phyloP scores from a whole-genome alignment of 148 eudicot species.

The Suaeda aralocaspica region DNA sequence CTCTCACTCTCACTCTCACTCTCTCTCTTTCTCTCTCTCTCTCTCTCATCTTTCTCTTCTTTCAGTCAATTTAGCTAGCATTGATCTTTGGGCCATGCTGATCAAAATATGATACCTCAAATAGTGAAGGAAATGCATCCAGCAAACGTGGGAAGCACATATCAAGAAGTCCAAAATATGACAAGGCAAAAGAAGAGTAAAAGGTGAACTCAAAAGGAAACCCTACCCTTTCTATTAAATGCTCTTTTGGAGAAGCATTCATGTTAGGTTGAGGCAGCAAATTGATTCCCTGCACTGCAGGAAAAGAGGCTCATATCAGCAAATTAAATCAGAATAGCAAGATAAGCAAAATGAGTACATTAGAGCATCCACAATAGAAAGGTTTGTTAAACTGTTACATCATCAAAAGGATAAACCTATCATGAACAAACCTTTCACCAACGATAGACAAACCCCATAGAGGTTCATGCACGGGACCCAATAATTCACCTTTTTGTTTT shows the following conservation, averaged over 20 bases:
- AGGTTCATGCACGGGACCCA: too few relatives aligned
- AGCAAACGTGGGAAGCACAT: not conserved
- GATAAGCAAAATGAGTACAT: too few relatives aligned
- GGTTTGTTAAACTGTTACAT: too few relatives aligned
- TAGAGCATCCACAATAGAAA: too few relatives aligned
- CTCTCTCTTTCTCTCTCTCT: too few relatives aligned
- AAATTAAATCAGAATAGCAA: not conserved
- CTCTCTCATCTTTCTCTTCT: not conserved
- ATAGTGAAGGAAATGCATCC: not conserved
- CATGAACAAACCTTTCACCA: too few relatives aligned
- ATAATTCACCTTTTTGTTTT: too few relatives aligned
- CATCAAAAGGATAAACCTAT: too few relatives aligned
- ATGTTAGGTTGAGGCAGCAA: conserved; percentile 28
- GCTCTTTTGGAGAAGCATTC: conserved; percentile 57
- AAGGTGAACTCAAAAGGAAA: conserved; percentile 2
- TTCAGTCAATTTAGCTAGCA: not conserved
- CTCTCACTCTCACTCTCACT: too few relatives aligned
- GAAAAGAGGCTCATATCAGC: conserved; percentile 10
- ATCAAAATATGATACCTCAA: not conserved
- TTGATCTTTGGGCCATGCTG: too few relatives aligned
- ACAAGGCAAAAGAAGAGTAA: not conserved
- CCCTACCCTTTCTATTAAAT: conserved; percentile 77
- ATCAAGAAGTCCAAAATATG: not conserved
- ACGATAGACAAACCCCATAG: too few relatives aligned
- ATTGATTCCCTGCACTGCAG: conserved; percentile 42